Percentiles rank a stretch among this genome's conserved stretches.
Evolutionary conservation across 2,329 filamentous ascomycete genomes (phyloP).

Genomic region (Botrytis paeoniae): DNA sequence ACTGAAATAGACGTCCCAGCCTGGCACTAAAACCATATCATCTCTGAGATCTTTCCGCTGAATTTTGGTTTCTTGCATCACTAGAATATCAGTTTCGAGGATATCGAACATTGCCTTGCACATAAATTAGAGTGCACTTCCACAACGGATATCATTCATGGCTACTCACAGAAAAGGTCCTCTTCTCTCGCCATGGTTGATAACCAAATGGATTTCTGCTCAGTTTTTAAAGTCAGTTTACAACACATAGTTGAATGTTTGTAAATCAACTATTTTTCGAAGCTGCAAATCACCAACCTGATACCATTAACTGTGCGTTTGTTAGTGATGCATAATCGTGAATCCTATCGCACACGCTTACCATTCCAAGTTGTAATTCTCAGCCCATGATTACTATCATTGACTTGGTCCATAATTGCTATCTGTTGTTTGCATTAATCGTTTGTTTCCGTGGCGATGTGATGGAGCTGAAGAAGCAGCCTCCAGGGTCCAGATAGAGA

Average conservation of each 20-base stretch:
- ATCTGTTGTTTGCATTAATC: background rate
- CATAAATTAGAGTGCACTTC: conserved; percentile 4
- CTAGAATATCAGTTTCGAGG: conserved; percentile 85
- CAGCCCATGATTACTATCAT: conserved; percentile 55
- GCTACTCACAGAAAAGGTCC: conserved; percentile 60
- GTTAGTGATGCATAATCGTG: conserved; percentile 22
- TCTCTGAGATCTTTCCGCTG: conserved; percentile 87
- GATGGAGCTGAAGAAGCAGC: background rate
- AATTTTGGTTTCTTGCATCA: conserved; percentile 96
- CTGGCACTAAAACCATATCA: conserved; percentile 92
- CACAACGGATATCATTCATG: conserved; percentile 2
- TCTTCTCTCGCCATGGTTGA: conserved; percentile 73
- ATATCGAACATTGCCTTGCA: conserved; percentile 85
- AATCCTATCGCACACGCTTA: conserved; percentile 40
- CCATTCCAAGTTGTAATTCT: conserved; percentile 88
- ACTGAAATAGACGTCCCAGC: conserved; percentile 97
- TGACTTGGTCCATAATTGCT: background rate
- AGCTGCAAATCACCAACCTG: conserved; percentile 47
- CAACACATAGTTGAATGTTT: background rate
- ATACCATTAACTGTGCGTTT: conserved; percentile 68
- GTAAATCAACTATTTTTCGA: background rate
- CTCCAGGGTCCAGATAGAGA: background rate
- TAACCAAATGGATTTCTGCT: conserved; percentile 77
- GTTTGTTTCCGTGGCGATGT: background rate
- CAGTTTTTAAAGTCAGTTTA: background rate